Percentiles rank a stretch among this genome's conserved stretches.
phyloP scores from a whole-genome alignment of 2,329 filamentous ascomycete species.

The Pseudogymnoascus sp. region DNA sequence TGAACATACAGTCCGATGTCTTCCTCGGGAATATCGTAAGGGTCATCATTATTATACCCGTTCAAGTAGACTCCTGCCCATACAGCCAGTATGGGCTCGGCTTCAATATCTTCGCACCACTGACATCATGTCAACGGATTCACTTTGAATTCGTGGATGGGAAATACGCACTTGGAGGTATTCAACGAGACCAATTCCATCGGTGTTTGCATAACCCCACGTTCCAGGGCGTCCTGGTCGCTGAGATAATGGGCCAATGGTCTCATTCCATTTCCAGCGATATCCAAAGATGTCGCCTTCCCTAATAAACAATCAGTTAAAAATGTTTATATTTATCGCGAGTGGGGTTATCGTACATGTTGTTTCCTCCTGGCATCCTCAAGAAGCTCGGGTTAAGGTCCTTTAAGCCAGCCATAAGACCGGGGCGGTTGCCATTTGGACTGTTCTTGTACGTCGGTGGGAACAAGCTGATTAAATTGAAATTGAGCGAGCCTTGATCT shows the following conservation, averaged over 20 bases:
- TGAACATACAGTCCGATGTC: slow-evolving; percentile 40
- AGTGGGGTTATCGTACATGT: slow-evolving; percentile 34
- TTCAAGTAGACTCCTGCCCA: slow-evolving; percentile 41
- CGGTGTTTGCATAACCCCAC: slow-evolving; percentile 38
- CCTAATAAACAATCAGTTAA: slow-evolving; percentile 24
- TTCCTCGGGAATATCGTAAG: slow-evolving; percentile 33
- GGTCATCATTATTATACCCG: slow-evolving; percentile 10
- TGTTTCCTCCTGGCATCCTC: slow-evolving; percentile 60
- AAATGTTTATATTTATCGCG: neutral
- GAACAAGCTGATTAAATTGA: slow-evolving; percentile 53
- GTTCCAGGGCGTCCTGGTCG: slow-evolving; percentile 32
- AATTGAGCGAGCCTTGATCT: slow-evolving; percentile 42
- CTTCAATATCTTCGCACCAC: slow-evolving; percentile 41
- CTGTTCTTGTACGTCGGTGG: slow-evolving; percentile 52
- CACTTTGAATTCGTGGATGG: neutral
- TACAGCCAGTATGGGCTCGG: slow-evolving; percentile 40
- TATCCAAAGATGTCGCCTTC: slow-evolving; percentile 22
- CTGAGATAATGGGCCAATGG: slow-evolving; percentile 33
- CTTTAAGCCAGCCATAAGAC: slow-evolving; percentile 47
- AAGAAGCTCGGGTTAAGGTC: slow-evolving; percentile 51
- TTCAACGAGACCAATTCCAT: slow-evolving; percentile 45
- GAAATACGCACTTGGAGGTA: slow-evolving; percentile 32
- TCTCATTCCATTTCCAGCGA: slow-evolving; percentile 33
- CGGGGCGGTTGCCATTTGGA: slow-evolving; percentile 48
- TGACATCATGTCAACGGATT: slow-evolving; percentile 12